A percentile compares a stretch with the other conserved stretches of the same genome.
phyloP scores from a whole-genome alignment of 371 early-diverging fungal species.

The Enterocytospora artemiae region DNA sequence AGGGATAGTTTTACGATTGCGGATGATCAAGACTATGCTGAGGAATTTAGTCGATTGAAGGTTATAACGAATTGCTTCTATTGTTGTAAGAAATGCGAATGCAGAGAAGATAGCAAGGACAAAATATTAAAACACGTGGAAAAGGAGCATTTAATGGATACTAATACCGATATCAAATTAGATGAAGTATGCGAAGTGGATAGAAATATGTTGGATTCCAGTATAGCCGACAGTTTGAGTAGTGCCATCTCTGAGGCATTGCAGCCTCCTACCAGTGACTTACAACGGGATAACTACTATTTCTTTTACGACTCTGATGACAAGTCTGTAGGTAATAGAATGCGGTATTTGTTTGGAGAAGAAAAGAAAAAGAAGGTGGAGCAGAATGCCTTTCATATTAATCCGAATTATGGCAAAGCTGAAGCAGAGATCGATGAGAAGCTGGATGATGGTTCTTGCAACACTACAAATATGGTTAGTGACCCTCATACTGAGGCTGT shows the following conservation, averaged over 20 bases:
- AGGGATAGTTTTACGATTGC: slow-evolving; percentile 6
- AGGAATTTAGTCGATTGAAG: slow-evolving; percentile 50
- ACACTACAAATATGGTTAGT: slow-evolving; percentile 2
- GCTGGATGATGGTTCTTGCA: background rate
- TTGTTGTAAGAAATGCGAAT: slow-evolving; percentile 44
- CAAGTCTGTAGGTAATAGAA: background rate
- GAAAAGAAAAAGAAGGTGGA: slow-evolving; percentile 23
- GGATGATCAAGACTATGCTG: slow-evolving; percentile 50
- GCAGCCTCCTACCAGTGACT: background rate
- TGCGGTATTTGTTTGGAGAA: slow-evolving; percentile 10
- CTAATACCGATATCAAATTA: background rate
- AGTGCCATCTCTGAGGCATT: background rate
- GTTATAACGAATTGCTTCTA: slow-evolving; percentile 13
- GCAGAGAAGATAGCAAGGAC: slow-evolving; percentile 28
- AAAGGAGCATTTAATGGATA: slow-evolving; percentile 7
- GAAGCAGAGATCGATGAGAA: background rate
- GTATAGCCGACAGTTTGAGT: background rate
- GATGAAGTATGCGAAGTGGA: slow-evolving; percentile 1
- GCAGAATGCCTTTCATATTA: slow-evolving; percentile 4
- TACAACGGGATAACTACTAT: slow-evolving; percentile 8
- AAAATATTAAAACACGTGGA: slow-evolving; percentile 36
- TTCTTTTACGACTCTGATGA: slow-evolving; percentile 8
- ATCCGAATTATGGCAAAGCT: background rate
- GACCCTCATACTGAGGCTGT: slow-evolving; percentile 3
- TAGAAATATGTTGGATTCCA: background rate